A percentile compares a stretch with the other conserved stretches of the same genome.
These are phyloP conservation scores for Talaromyces amestolkiae DNA, from an alignment of 2,329 filamentous ascomycete genomes.

Conservation along the genomic window DNA sequence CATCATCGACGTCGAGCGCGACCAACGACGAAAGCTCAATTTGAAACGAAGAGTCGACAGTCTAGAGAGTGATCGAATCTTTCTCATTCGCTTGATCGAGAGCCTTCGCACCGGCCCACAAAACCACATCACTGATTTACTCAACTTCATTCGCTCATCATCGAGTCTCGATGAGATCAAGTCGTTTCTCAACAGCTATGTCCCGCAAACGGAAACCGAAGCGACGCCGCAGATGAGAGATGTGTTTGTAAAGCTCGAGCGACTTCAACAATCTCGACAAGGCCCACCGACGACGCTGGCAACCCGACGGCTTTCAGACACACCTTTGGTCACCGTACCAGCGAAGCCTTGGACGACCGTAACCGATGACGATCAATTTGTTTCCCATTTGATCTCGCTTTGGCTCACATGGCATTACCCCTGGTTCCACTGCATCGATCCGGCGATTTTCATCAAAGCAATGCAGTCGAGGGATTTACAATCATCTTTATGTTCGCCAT, in stretches of 20 bases:
- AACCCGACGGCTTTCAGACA: constrained; percentile 23
- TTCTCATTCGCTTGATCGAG: constrained; percentile 13
- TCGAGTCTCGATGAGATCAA: constrained; percentile 8
- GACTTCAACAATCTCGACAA: not conserved
- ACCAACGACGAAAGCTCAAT: constrained; percentile 20
- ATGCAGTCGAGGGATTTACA: constrained; percentile 38
- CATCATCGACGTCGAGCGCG: constrained; percentile 17
- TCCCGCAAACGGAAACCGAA: not conserved
- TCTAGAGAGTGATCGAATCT: constrained; percentile 12
- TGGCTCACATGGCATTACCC: constrained; percentile 95
- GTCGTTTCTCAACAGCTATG: not conserved
- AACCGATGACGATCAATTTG: constrained; percentile 69
- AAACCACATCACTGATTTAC: constrained; percentile 1
- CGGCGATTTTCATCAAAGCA: constrained; percentile 66
- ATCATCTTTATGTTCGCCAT: constrained; percentile 74
- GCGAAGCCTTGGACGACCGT: constrained; percentile 68
- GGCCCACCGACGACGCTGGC: not conserved
- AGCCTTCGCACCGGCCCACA: constrained; percentile 5
- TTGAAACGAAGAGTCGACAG: constrained; percentile 18
- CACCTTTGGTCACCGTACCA: constrained; percentile 34
- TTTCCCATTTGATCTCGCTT: constrained; percentile 82
- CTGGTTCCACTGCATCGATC: constrained; percentile 76
- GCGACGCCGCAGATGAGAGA: not conserved
- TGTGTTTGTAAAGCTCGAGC: not conserved
- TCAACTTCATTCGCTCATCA: constrained; percentile 3